Evolutionary conservation across 108 stramenopile genomes (phyloP).

Genomic region (Stephanodiscus triporus): DNA sequence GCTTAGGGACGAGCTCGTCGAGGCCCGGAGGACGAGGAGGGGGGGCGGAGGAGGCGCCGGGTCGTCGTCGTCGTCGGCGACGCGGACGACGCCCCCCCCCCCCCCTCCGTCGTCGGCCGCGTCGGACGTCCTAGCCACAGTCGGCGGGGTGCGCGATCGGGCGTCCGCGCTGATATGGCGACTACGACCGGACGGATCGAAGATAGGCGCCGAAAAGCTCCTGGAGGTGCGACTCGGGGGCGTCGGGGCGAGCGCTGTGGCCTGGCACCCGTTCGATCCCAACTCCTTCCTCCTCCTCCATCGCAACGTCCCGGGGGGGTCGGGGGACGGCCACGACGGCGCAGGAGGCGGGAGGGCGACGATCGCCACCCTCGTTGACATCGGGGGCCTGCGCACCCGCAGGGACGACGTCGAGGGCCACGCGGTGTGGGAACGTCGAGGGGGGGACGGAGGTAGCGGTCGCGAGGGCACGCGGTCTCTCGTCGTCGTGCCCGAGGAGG

Average conservation of each 20-base stretch:
- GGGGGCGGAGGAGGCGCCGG: background rate
- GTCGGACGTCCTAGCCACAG: constrained; percentile 39
- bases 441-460: background rate
- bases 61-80: constrained; percentile 1
- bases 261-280: constrained; percentile 88
- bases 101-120: too few relatives aligned
- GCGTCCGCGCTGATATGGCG: constrained; percentile 52
- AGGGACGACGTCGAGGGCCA: constrained; percentile 29
- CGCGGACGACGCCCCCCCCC: constrained; percentile 48
- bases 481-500: background rate
- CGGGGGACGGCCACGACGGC: background rate
- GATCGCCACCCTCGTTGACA: constrained; percentile 78
- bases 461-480: background rate
- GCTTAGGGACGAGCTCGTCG: background rate
- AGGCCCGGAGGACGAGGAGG: background rate
- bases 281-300: constrained; percentile 64
- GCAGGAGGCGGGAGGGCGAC: constrained; percentile 14
- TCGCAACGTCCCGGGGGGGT: constrained; percentile 11
- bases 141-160: constrained; percentile 42
- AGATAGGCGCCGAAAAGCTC: constrained; percentile 62
- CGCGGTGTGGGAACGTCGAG: background rate
- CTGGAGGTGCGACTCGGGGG: constrained; percentile 46
- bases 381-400: constrained; percentile 52
- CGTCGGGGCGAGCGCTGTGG: constrained; percentile 22
- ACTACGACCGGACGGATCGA: constrained; percentile 24